A percentile compares a stretch with the other conserved stretches of the same genome.
phyloP scores from a whole-genome alignment of 805 yeast species.

The Cyberlindnera maritima region DNA sequence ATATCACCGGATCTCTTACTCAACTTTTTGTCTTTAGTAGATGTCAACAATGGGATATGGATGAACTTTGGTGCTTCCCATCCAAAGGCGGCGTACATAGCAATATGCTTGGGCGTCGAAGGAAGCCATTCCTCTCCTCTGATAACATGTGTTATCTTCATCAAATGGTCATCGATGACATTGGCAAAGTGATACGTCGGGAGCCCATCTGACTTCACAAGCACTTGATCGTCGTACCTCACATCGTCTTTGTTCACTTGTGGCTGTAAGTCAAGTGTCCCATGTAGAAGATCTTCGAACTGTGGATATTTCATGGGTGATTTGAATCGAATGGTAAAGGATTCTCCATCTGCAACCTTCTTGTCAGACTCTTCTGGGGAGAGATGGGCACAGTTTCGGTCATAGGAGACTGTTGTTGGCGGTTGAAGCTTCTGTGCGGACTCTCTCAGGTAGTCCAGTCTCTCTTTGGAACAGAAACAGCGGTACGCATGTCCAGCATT shows the following conservation, averaged over 20 bases:
- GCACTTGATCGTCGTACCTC: conserved; percentile 85
- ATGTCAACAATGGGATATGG: conserved; percentile 89
- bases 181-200: conserved; percentile 98
- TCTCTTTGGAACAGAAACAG: conserved; percentile 81
- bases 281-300: conserved; percentile 76
- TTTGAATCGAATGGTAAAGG: conserved; percentile 66
- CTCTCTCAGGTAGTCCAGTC: conserved; percentile 64
- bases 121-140: conserved; percentile 98
- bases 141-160: conserved; percentile 90
- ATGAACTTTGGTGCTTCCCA: conserved; percentile 80
- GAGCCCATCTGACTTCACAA: conserved; percentile 87
- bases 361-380: conserved; percentile 39
- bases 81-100: conserved; percentile 79
- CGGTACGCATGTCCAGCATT: conserved; percentile 74
- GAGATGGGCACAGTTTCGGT: conserved; percentile 66
- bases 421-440: conserved; percentile 76
- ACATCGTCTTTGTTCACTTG: conserved; percentile 68
- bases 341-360: conserved; percentile 33
- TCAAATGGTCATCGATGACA: conserved; percentile 90
- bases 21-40: conserved; percentile 67
- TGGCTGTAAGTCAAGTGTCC: conserved; percentile 71
- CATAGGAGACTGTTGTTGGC: conserved; percentile 91
- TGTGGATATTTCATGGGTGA: conserved; percentile 70
- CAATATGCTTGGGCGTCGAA: conserved; percentile 92
- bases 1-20: conserved; percentile 85